Conservation (phyloP, 108 stramenopile genomes). For the Hondaea fermentalgiana region DNA sequence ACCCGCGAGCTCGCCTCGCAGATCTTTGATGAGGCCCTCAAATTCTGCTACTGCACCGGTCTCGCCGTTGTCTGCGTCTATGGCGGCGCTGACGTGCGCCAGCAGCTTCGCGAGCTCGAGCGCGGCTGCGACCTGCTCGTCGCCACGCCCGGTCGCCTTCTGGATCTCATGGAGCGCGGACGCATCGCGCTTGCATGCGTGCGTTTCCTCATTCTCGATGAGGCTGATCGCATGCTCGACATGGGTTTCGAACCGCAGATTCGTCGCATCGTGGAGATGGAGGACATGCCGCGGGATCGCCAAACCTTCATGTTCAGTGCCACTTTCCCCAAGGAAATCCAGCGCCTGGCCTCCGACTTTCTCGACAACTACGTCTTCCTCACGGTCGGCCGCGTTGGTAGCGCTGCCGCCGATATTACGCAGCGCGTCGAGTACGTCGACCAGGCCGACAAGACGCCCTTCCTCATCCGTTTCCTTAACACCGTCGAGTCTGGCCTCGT, state of each 20-base stretch:
- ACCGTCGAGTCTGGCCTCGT: conserved; percentile 15
- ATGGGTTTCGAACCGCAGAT: conserved; percentile 99
- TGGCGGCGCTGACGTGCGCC: conserved; percentile 88
- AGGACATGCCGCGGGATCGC: conserved; percentile 52
- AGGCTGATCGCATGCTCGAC: conserved; percentile 86
- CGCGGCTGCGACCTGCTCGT: conserved; percentile 74
- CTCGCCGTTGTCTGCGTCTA: conserved; percentile 86
- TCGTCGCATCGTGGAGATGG: conserved; percentile 72
- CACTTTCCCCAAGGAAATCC: conserved; percentile 96
- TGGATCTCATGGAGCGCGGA: conserved; percentile 85
- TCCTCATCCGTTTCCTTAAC: conserved; percentile 62
- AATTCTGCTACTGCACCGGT: conserved; percentile 82
- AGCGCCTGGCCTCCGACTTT: conserved; percentile 87
- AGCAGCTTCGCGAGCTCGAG: conserved; percentile 69
- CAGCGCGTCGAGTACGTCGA: conserved; percentile 77
- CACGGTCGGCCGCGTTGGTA: conserved; percentile 24
- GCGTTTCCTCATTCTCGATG: conserved; percentile 85
- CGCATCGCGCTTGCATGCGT: conserved; percentile 67
- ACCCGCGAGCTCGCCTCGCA: conserved; percentile 94
- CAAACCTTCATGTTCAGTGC: conserved; percentile 97
- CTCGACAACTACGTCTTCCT: conserved; percentile 56
- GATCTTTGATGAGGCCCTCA: conserved; percentile 91
- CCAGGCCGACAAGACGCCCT: conserved; percentile 72
- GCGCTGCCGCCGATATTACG: conserved; percentile 13
- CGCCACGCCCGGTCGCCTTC: conserved; percentile 87